These are phyloP conservation scores for Salicornia ramosissima DNA, from an alignment of 148 eudicot species.

Conservation along the genomic window DNA sequence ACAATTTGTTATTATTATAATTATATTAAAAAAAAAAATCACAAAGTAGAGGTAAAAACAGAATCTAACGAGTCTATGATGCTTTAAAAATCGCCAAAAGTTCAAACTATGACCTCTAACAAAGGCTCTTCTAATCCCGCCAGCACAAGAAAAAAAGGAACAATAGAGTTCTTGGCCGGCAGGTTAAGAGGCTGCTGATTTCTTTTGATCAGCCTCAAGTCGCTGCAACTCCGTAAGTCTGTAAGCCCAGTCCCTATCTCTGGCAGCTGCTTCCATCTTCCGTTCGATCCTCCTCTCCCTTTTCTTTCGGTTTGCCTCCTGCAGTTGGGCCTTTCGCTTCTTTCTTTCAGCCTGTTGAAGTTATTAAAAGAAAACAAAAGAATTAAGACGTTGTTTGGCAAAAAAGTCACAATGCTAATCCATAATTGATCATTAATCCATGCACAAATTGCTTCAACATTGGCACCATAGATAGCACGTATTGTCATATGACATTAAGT, in stretches of 20 bases:
- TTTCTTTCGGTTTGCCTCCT: conserved; percentile 77
- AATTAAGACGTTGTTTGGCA: no score
- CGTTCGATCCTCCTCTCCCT: conserved; percentile 65
- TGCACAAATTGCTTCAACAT: no score
- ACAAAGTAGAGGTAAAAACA: neutral
- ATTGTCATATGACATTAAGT: no score
- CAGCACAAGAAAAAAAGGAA: neutral
- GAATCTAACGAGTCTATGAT: neutral
- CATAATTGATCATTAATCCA: no score
- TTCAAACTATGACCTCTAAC: conserved; percentile 1
- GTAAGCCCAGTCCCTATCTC: conserved; percentile 91
- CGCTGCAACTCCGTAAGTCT: conserved; percentile 71
- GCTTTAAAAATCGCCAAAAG: neutral
- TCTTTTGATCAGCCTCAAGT: conserved; percentile 69
- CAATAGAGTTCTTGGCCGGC: neutral
- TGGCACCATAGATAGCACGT: no score
- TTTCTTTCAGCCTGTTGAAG: conserved; percentile 61
- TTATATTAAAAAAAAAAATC: neutral
- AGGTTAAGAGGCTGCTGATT: conserved; percentile 25
- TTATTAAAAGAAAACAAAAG: no score
- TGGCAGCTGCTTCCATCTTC: conserved; percentile 97
- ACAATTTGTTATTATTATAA: no score
- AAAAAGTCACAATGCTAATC: no score
- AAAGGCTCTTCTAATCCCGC: neutral
- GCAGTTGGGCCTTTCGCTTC: conserved; percentile 76